Evolutionary conservation across 768 basidiomycete genomes (phyloP).

Genomic region (Imleria badia): DNA sequence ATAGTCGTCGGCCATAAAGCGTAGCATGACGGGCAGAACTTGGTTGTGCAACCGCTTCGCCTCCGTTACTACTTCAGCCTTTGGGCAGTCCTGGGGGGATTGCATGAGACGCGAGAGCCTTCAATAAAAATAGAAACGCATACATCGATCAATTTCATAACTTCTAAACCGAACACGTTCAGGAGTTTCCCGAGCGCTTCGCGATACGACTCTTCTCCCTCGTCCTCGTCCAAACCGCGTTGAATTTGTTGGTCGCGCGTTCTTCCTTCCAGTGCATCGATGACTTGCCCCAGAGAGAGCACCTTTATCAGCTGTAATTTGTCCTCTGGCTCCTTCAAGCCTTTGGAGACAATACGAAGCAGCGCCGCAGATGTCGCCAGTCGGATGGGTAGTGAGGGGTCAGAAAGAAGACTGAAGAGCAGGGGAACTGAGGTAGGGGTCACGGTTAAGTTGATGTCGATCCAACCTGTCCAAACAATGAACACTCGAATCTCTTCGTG

Average conservation of each 20-base stretch:
- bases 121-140: slow-evolving; percentile 1
- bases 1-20: slow-evolving; percentile 86
- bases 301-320: slow-evolving; percentile 90
- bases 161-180: slow-evolving; percentile 78
- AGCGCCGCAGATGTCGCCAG: slow-evolving; percentile 80
- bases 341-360: slow-evolving; percentile 84
- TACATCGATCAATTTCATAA: slow-evolving; percentile 84
- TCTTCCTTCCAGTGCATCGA: slow-evolving; percentile 78
- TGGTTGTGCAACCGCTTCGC: slow-evolving; percentile 63
- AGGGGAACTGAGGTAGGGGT: slow-evolving; percentile 86
- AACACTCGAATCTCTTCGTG: not conserved
- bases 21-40: slow-evolving; percentile 77
- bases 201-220: slow-evolving; percentile 86
- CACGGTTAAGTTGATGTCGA: slow-evolving; percentile 95
- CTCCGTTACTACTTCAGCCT: slow-evolving; percentile 61
- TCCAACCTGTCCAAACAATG: slow-evolving; percentile 70
- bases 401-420: slow-evolving; percentile 79
- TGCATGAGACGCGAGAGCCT: slow-evolving; percentile 1
- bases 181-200: slow-evolving; percentile 85
- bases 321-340: slow-evolving; percentile 86
- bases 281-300: slow-evolving; percentile 78
- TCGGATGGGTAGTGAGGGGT: slow-evolving; percentile 75
- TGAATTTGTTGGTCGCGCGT: slow-evolving; percentile 65
- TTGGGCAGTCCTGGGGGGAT: slow-evolving; percentile 51
- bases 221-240: slow-evolving; percentile 71